Base-by-base conservation (phyloP, 257 asterid genomes). In the Solanum sejunctum region DNA sequence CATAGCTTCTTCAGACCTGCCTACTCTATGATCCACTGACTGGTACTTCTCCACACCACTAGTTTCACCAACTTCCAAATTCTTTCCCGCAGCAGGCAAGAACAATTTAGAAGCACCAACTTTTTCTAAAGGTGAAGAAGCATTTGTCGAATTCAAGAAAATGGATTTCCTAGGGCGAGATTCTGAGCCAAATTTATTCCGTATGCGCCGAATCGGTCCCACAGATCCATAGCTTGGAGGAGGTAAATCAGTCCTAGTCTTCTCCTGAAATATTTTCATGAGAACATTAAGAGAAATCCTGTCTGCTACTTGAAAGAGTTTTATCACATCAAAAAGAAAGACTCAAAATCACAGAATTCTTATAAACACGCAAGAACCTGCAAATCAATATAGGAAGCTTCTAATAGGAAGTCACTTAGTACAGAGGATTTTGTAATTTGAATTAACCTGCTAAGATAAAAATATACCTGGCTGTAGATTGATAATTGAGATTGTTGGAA, bases 201-300 rank as follows among this genome's bases (percentile, higher is more conserved):
- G 88, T 49, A 90, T 85, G 28, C 93, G 93, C 66, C 98, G 93
- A 79, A 97, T 89, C 28, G 99, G 98, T 57, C 99, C 99, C 83
- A 85, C 93, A 43, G 99, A 92, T 84, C 97, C 98, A 89, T 90
- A 91, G 89, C 84, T 45, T 56, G 79, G 91, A 85, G 88, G 93
- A 85, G 83, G 84, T 6, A 78, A 84, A 73, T 90, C 93, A 75
- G 87, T 89, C 87, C 90, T 86, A 32, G 91, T 84, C 73, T 89
- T 95, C 58, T 63, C 94, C 99, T 96, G 92, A 80, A 89, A 82
- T 86, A 41, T 47, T 87, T 82, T 45, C 49, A 81, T 84, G 45
- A 56, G 49, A 77, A 58, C 23, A 87, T 78, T 78, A 16, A 78
- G 64, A 78, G 28, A 86, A 23, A 84, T 87, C 64, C 15, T 47